Percentiles rank a stretch among this genome's conserved stretches.
Evolutionary conservation across 441 rosid species (phyloP).

Genomic region (Corymbia calophylla): DNA sequence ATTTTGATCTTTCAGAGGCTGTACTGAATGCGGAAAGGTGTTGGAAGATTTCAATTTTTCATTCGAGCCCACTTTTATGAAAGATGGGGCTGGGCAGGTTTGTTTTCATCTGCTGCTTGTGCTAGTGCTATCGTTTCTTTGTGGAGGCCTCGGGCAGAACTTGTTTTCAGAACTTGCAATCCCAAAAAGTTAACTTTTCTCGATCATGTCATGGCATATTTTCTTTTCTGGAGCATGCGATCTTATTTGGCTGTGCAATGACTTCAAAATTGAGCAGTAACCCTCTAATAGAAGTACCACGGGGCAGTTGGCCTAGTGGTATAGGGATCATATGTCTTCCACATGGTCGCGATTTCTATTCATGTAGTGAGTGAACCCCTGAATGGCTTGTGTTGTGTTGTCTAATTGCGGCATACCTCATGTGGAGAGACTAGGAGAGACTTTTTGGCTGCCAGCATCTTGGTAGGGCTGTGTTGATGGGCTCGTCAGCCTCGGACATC

Average conservation of each 20-base stretch:
- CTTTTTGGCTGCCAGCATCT: neutral
- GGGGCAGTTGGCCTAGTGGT: neutral
- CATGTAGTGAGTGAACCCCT: neutral
- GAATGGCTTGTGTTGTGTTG: neutral
- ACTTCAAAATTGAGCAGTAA: neutral
- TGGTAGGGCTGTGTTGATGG: neutral
- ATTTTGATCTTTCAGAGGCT: slow-evolving; percentile 25
- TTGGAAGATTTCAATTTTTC: slow-evolving; percentile 43
- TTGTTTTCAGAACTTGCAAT: neutral
- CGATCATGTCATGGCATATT: neutral
- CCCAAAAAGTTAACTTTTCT: neutral
- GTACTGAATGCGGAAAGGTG: slow-evolving; percentile 54
- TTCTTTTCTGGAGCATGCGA: neutral
- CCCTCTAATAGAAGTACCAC: neutral
- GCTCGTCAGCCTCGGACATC: neutral
- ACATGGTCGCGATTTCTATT: neutral
- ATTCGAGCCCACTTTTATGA: slow-evolving; percentile 46
- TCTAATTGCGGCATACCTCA: neutral
- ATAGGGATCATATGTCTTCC: neutral
- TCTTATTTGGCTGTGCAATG: neutral
- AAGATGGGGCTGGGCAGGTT: slow-evolving; percentile 65
- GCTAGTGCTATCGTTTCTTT: neutral
- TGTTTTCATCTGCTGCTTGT: neutral
- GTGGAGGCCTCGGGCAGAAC: neutral
- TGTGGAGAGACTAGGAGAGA: neutral